These are phyloP conservation scores for Paramecium caudatum DNA, from an alignment of 73 alveolate genomes.

Conservation along the genomic window DNA sequence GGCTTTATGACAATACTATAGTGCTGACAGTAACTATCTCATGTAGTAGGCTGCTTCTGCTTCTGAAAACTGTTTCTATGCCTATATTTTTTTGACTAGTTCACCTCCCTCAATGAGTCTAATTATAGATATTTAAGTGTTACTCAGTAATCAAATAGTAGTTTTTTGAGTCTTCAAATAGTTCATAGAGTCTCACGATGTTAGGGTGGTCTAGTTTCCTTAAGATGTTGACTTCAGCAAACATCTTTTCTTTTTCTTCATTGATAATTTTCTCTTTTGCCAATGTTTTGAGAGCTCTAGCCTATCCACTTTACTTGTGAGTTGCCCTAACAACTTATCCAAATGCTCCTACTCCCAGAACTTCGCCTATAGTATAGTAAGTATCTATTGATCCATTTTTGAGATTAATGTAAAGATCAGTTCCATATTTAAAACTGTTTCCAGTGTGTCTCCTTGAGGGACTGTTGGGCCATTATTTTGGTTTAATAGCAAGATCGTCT, in stretches of 20 bases:
- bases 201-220: constrained; percentile 73
- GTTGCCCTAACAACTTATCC: constrained; percentile 72
- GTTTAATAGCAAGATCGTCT: constrained; percentile 37
- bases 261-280: constrained; percentile 59
- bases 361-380: constrained; percentile 53
- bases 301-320: constrained; percentile 63
- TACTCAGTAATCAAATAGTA: constrained; percentile 72
- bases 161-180: constrained; percentile 66
- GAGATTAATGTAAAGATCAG: constrained; percentile 58
- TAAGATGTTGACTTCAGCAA: constrained; percentile 74
- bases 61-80: constrained; percentile 61
- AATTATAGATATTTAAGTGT: background rate
- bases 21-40: constrained; percentile 77
- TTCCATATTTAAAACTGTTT: constrained; percentile 59
- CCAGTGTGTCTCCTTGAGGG: constrained; percentile 64
- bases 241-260: constrained; percentile 74
- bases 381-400: constrained; percentile 59
- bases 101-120: constrained; percentile 59
- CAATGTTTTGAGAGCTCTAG: constrained; percentile 71
- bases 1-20: constrained; percentile 79
- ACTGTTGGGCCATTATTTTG: constrained; percentile 54
- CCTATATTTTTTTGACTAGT: constrained; percentile 10
- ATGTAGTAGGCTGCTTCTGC: constrained; percentile 78
- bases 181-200: constrained; percentile 69
- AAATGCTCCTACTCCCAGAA: constrained; percentile 75